phyloP scores from a whole-genome alignment of 305 asterid genomes.

The Caryopteris hybrid region DNA sequence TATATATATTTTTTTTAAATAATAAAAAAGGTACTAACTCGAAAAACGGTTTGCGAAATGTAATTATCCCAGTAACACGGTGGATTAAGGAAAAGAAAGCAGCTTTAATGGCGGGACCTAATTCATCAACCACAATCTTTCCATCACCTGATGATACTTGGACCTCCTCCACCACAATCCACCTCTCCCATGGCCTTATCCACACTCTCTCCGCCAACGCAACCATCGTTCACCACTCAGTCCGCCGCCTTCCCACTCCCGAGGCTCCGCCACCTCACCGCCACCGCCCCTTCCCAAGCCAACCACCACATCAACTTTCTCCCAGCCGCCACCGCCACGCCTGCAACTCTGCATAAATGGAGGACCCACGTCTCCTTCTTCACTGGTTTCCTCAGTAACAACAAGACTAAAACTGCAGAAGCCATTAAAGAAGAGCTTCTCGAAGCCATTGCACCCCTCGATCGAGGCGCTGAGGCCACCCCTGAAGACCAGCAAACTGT shows the following conservation, averaged over 20 bases:
- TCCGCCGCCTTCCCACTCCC: conserved; percentile 13
- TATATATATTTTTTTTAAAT: no score
- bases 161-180: conserved; percentile 14
- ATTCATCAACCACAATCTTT: neutral
- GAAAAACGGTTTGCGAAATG: no score
- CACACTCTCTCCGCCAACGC: conserved; percentile 26
- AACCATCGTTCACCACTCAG: conserved; percentile 17
- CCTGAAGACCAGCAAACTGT: conserved; percentile 61
- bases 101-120: conserved; percentile 18
- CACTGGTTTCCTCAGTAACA: conserved; percentile 48
- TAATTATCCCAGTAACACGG: no score
- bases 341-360: conserved; percentile 43
- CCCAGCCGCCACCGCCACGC: conserved; percentile 1
- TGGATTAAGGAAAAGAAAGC: neutral
- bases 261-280: conserved; percentile 22
- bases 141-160: neutral
- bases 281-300: conserved; percentile 10
- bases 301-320: conserved; percentile 7
- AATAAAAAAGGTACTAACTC: no score
- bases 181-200: conserved; percentile 31
- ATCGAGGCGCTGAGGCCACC: conserved; percentile 91
- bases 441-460: conserved; percentile 75
- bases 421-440: conserved; percentile 72
- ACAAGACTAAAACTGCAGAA: conserved; percentile 41
- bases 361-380: conserved; percentile 68